Base-by-base conservation (phyloP, 257 asterid genomes). In the Solanum chiquidenum region DNA sequence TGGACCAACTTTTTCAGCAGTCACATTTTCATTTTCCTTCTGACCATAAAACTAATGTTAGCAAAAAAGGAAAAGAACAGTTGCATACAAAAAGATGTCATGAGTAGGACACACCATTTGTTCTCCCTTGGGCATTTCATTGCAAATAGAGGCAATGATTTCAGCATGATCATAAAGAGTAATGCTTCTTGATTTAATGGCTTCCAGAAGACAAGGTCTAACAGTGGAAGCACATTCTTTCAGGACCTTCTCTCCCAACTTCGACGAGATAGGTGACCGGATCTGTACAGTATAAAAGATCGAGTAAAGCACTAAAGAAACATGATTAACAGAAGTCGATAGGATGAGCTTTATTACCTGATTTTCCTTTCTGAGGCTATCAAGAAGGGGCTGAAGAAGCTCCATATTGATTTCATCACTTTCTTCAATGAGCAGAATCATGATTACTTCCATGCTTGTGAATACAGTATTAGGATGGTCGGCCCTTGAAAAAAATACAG, bases 391-490 rank as follows among this genome's bases (percentile, higher is more conserved):
- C 87, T 58, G 88, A 44, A 92, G 55, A 44, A 90, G 91, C 82
- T 86, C 92, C 13, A 84, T 37, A 42, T 91, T 87, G 60, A 90
- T 82, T 23, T 92, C 92, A 83, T 92, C 91, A 80, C 91, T 87
- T 76, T 87, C 92, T 9, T 86, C 87, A 77, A 92, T 83, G 55
- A 91, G 84, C 90, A 68, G 83, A 66, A 77, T 88, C 93, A 92
- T 92, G 86, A 92, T 88, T 13, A 46, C 75, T 85, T 90, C 92
- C 94, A 92, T 92, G 90, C 85, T 86, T 25, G 40, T 76, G 88
- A 88, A 86, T 77, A 89, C 90, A 58, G 55, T 88, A 69, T 38
- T 42, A 21, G 90, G 86, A 84, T 88, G 93, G 60, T 80, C 69
- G 80, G 77, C 72, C 91, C 94, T 92, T 73, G 79, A 72, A 20